A percentile compares a stretch with the other conserved stretches of the same genome.
Evolutionary conservation across 345 rosid genomes (phyloP).

Genomic region (Abelmoschus esculentus): DNA sequence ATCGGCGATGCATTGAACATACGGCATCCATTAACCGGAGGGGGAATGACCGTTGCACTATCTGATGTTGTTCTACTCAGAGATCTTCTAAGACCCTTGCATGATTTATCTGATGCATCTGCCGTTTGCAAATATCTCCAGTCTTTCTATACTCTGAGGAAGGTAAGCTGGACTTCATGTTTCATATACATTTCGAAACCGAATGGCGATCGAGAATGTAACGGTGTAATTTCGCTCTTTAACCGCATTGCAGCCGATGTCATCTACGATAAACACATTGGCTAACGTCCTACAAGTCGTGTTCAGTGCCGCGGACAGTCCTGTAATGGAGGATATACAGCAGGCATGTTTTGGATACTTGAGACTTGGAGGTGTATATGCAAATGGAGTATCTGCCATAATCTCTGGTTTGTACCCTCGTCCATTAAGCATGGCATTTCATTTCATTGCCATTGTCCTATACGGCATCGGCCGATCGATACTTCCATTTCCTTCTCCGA

Average conservation of each 20-base stretch:
- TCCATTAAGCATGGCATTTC: conserved; percentile 24
- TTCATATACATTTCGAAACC: neutral
- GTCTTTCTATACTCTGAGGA: conserved; percentile 35
- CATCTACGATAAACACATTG: conserved; percentile 33
- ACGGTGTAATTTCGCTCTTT: neutral
- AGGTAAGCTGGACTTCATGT: conserved; percentile 3
- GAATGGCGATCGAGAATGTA: neutral
- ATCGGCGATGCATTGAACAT: conserved; percentile 14
- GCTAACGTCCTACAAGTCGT: conserved; percentile 23
- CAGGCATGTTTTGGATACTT: conserved; percentile 29
- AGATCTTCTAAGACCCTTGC: conserved; percentile 12
- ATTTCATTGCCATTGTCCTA: conserved; percentile 25
- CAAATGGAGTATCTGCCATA: conserved; percentile 22
- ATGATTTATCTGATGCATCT: conserved; percentile 2
- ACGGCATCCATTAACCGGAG: conserved; percentile 30
- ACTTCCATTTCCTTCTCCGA: conserved; percentile 27
- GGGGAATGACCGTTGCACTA: conserved; percentile 15
- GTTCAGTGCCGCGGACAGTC: conserved; percentile 19
- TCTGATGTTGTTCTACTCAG: conserved; percentile 9
- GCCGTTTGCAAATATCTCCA: conserved; percentile 28
- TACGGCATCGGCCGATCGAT: conserved; percentile 23
- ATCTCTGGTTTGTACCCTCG: conserved; percentile 28
- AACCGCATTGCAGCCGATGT: conserved; percentile 23
- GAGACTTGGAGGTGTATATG: conserved; percentile 29
- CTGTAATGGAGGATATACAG: conserved; percentile 17